Conservation (phyloP, 2,329 filamentous ascomycete genomes). For the Stromatinia cepivora region DNA sequence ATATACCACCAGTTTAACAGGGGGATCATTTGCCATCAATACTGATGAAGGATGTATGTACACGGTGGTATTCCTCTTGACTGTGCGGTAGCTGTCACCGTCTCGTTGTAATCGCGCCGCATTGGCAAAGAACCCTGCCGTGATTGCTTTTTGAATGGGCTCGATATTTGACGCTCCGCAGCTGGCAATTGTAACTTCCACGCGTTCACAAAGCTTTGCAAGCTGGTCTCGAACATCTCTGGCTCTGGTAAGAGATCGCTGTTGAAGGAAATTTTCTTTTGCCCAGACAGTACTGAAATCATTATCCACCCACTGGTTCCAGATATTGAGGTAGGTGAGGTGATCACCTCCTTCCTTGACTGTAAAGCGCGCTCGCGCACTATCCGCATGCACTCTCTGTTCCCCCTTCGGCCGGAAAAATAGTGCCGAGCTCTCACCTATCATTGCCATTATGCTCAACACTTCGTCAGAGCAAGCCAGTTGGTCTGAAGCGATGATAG, state of each 20-base stretch:
- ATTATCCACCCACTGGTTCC: constrained; percentile 91
- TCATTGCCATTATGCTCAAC: constrained; percentile 89
- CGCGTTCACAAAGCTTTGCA: constrained; percentile 85
- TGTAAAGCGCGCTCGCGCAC: constrained; percentile 83
- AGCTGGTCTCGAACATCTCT: constrained; percentile 92
- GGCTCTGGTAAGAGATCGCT: constrained; percentile 82
- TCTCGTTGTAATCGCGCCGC: constrained; percentile 79
- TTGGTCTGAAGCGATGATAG: constrained; percentile 83
- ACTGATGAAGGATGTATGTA: constrained; percentile 90
- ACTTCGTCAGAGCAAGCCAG: constrained; percentile 94
- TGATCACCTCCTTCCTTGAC: constrained; percentile 90
- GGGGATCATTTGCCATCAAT: constrained; percentile 74
- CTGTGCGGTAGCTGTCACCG: constrained; percentile 84
- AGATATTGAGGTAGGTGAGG: constrained; percentile 84
- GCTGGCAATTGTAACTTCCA: constrained; percentile 75
- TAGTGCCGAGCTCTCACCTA: constrained; percentile 81
- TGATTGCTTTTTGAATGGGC: constrained; percentile 84
- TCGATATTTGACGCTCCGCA: constrained; percentile 69
- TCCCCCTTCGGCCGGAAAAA: constrained; percentile 90
- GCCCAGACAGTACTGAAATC: constrained; percentile 88
- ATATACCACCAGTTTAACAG: constrained; percentile 80
- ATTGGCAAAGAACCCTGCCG: constrained; percentile 92
- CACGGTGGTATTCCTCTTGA: constrained; percentile 86
- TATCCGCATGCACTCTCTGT: constrained; percentile 95
- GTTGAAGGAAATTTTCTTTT: constrained; percentile 90